phyloP scores from a whole-genome alignment of 2,329 filamentous ascomycete species.

The Calycina marina region DNA sequence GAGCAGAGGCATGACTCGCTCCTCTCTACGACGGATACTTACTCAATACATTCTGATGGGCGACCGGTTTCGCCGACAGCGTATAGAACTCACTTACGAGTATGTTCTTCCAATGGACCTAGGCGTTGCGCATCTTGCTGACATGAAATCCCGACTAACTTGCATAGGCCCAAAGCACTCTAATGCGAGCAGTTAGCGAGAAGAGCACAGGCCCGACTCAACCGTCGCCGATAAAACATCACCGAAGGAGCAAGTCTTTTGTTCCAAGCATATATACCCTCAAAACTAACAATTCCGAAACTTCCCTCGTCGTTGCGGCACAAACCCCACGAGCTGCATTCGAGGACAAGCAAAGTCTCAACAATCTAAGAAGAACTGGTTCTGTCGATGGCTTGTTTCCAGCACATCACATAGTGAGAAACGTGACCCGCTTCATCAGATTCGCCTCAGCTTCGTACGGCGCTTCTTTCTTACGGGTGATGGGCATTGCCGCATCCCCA shows the following conservation, averaged over 20 bases:
- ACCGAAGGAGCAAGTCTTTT: slow-evolving; percentile 20
- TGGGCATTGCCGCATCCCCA: slow-evolving; percentile 41
- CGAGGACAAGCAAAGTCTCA: slow-evolving; percentile 14
- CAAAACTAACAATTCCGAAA: slow-evolving; percentile 29
- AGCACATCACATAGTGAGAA: slow-evolving; percentile 40
- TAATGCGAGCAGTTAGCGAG: slow-evolving; percentile 24
- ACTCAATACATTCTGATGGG: slow-evolving; percentile 34
- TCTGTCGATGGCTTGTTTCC: slow-evolving; percentile 45
- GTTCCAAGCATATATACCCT: slow-evolving; percentile 44
- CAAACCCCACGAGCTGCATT: slow-evolving; percentile 22
- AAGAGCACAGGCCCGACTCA: slow-evolving; percentile 19
- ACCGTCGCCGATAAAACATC: slow-evolving; percentile 16
- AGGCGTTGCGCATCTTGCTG: no score
- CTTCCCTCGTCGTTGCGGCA: slow-evolving; percentile 17
- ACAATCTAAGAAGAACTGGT: slow-evolving; percentile 29
- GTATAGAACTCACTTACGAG: slow-evolving; percentile 18
- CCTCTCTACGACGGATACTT: slow-evolving; percentile 40
- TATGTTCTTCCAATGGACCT: no score
- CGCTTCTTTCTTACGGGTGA: slow-evolving; percentile 44
- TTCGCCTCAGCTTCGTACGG: slow-evolving; percentile 55
- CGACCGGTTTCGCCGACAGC: slow-evolving; percentile 30
- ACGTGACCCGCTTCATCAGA: slow-evolving; percentile 49
- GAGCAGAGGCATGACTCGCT: slow-evolving; percentile 38
- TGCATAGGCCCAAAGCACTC: slow-evolving; percentile 20
- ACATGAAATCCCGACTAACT: no score